Percentiles rank a stretch among this genome's conserved stretches.
Conservation (phyloP, 129 eudicot species). For the Helianthus tuberosus region DNA sequence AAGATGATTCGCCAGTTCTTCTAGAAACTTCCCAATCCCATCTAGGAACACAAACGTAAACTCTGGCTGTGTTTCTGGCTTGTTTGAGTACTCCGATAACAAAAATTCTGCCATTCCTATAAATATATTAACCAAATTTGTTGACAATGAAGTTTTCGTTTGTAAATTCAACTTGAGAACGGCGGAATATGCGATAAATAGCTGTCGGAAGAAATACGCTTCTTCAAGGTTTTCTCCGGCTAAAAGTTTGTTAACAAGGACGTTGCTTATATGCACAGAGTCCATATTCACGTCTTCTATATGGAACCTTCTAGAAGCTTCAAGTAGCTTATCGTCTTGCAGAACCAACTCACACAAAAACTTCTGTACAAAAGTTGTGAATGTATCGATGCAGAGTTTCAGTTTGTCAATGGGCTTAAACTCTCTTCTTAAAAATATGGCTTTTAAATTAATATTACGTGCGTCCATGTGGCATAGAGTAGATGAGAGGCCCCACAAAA, state of each 20-base stretch:
- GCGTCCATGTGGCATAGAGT: constrained; percentile 43
- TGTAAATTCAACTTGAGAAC: constrained; percentile 58
- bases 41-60: constrained; percentile 58
- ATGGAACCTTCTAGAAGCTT: constrained; percentile 24
- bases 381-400: constrained; percentile 44
- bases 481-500: constrained; percentile 76
- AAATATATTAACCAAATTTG: constrained; percentile 44
- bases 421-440: constrained; percentile 37
- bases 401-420: constrained; percentile 46
- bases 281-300: constrained; percentile 34
- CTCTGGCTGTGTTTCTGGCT: constrained; percentile 34
- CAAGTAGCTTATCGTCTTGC: constrained; percentile 37
- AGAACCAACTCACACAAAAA: constrained; percentile 47
- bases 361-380: constrained; percentile 39
- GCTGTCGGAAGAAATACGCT: constrained; percentile 58
- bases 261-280: constrained; percentile 20
- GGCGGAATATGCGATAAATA: constrained; percentile 69
- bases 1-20: constrained; percentile 69
- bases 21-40: constrained; percentile 72
- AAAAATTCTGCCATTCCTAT: constrained; percentile 51
- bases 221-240: constrained; percentile 68
- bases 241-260: constrained; percentile 45
- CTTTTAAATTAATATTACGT: constrained; percentile 29
- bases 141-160: constrained; percentile 40
- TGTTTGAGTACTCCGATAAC: constrained; percentile 55